Conservation (phyloP, 441 rosid species). For the Aquilaria agallochum region DNA sequence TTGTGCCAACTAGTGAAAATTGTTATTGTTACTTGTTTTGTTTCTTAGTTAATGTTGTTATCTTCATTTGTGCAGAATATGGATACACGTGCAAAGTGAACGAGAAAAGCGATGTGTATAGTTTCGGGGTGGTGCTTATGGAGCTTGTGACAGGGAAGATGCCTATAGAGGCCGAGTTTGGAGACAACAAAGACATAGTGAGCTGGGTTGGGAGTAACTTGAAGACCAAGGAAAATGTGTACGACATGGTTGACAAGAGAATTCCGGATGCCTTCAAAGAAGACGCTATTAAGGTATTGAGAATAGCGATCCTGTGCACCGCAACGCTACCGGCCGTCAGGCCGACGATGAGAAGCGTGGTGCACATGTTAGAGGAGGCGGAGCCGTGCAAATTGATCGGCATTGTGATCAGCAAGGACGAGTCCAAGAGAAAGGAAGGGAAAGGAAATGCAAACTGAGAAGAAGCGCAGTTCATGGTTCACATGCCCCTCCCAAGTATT, state of each 20-base stretch:
- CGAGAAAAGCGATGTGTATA: constrained; percentile 89
- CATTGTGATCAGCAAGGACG: constrained; percentile 51
- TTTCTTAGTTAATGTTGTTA: not conserved
- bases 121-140: constrained; percentile 93
- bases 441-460: not conserved
- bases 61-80: constrained; percentile 49
- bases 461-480: constrained; percentile 10
- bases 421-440: constrained; percentile 25
- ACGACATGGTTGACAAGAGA: constrained; percentile 59
- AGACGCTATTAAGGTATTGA: constrained; percentile 58
- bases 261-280: constrained; percentile 50
- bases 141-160: constrained; percentile 83
- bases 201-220: constrained; percentile 65
- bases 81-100: constrained; percentile 78
- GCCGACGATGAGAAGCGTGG: constrained; percentile 87
- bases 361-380: constrained; percentile 81
- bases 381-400: constrained; percentile 63
- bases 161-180: constrained; percentile 74
- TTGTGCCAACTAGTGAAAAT: too few relatives aligned
- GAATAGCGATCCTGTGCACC: constrained; percentile 74
- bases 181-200: constrained; percentile 80
- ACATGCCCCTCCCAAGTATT: too few relatives aligned
- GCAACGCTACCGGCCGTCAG: constrained; percentile 49
- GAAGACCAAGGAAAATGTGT: constrained; percentile 44
- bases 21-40: too few relatives aligned